These are phyloP conservation scores for Candida sp. DNA, from an alignment of 1,139 yeast genomes.

Conservation along the genomic window DNA sequence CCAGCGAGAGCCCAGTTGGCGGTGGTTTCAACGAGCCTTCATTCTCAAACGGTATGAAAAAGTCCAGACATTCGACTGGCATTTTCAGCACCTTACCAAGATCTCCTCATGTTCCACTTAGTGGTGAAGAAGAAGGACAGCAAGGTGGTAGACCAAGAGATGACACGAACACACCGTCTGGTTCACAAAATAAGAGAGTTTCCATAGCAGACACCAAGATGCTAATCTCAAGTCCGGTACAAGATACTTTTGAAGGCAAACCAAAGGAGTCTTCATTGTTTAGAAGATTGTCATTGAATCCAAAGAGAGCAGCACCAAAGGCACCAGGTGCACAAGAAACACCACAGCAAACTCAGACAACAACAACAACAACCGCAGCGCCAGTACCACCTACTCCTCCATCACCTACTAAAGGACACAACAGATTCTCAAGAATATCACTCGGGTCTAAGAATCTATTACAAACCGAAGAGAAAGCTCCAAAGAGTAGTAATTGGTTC, in stretches of 20 bases:
- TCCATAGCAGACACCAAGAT: conserved; percentile 10
- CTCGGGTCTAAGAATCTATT: conserved; percentile 14
- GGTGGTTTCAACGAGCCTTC: conserved; percentile 10
- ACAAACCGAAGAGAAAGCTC: conserved; percentile 8
- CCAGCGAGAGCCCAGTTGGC: conserved; percentile 8
- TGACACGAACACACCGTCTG: conserved; percentile 1
- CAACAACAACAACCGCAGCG: background rate
- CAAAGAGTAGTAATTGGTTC: conserved; percentile 35
- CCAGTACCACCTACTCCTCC: background rate
- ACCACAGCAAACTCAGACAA: background rate
- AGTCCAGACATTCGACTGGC: conserved; percentile 30
- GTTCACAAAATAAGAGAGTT: conserved; percentile 3
- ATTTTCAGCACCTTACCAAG: conserved; percentile 24
- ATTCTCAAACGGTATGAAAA: conserved; percentile 13
- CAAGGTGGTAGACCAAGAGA: background rate
- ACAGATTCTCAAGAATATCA: conserved; percentile 31
- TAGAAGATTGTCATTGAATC: conserved; percentile 39
- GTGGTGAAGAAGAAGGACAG: conserved; percentile 12
- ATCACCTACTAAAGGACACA: conserved; percentile 18
- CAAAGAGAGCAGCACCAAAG: conserved; percentile 51
- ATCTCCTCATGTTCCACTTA: conserved; percentile 13
- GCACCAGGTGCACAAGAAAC: conserved; percentile 27
- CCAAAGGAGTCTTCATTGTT: conserved; percentile 21
- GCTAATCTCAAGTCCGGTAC: conserved; percentile 28
- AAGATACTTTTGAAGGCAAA: conserved; percentile 43